A percentile compares a stretch with the other conserved stretches of the same genome.
Evolutionary conservation across 306 rosid species (phyloP).

Genomic region (Pueraria montana): DNA sequence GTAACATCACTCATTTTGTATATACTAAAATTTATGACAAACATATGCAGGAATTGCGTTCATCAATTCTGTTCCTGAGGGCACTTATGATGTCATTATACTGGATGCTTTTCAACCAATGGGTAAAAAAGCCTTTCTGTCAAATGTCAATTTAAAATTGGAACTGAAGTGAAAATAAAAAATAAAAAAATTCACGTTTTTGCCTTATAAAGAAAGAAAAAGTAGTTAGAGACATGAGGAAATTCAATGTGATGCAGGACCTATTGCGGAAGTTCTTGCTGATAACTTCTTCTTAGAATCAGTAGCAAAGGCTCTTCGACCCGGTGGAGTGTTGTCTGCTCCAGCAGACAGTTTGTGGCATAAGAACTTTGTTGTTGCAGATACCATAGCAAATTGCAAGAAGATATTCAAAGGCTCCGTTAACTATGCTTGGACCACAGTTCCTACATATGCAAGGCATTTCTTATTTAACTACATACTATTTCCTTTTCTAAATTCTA

Average conservation of each 20-base stretch:
- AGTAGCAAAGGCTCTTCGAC: conserved; percentile 47
- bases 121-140: conserved; percentile 42
- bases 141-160: neutral
- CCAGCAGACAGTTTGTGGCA: conserved; percentile 53
- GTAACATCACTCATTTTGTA: neutral
- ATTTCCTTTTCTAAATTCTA: neutral
- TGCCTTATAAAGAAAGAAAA: neutral
- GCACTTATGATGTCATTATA: conserved; percentile 59
- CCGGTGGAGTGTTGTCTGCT: conserved; percentile 50
- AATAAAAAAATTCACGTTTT: neutral
- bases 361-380: conserved; percentile 47
- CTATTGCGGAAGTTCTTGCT: conserved; percentile 30
- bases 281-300: conserved; percentile 41
- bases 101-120: conserved; percentile 57
- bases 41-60: conserved; percentile 50
- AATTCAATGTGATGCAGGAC: conserved; percentile 43
- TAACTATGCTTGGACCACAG: conserved; percentile 49
- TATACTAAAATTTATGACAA: neutral
- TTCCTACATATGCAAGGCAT: conserved; percentile 51
- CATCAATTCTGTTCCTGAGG: conserved; percentile 51
- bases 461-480: neutral
- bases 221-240: conserved; percentile 2
- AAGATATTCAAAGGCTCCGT: conserved; percentile 52
- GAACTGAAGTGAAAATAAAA: neutral
- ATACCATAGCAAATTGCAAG: conserved; percentile 47